A percentile compares a stretch with the other conserved stretches of the same genome.
Evolutionary conservation across 2,329 filamentous ascomycete species (phyloP).

Genomic region (Aspergillus flavus): DNA sequence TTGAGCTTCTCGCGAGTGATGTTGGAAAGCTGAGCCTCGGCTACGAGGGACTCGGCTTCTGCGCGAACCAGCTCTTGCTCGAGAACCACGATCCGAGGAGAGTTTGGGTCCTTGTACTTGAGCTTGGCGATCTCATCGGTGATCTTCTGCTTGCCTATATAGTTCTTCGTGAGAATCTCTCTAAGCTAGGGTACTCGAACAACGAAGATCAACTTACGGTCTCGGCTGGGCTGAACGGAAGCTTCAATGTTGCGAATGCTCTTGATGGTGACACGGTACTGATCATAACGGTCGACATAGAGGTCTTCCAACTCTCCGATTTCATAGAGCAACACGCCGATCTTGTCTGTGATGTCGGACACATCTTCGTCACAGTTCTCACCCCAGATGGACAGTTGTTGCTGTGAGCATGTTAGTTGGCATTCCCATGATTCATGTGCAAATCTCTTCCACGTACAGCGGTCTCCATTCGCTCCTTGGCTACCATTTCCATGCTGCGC

Average conservation of each 20-base stretch:
- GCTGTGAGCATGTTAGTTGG: slow-evolving; percentile 53
- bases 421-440: slow-evolving; percentile 21
- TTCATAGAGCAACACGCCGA: slow-evolving; percentile 96
- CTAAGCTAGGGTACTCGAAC: neutral
- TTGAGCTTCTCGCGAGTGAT: slow-evolving; percentile 99
- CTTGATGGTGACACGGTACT: slow-evolving; percentile 99
- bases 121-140: slow-evolving; percentile 97
- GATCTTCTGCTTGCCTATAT: slow-evolving; percentile 93
- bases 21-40: slow-evolving; percentile 97
- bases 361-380: slow-evolving; percentile 96
- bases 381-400: slow-evolving; percentile 99
- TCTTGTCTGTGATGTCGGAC: slow-evolving; percentile 97
- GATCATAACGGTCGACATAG: slow-evolving; percentile 97
- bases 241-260: slow-evolving; percentile 99
- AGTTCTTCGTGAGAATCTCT: neutral
- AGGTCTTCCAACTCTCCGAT: slow-evolving; percentile 98
- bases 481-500: slow-evolving; percentile 95
- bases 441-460: slow-evolving; percentile 68
- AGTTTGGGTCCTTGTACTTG: slow-evolving; percentile 99
- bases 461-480: slow-evolving; percentile 96
- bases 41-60: slow-evolving; percentile 97
- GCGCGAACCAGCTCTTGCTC: slow-evolving; percentile 98
- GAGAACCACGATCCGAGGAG: slow-evolving; percentile 93
- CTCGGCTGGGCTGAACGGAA: slow-evolving; percentile 94
- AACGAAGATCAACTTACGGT: slow-evolving; percentile 67